Conservation (phyloP, 2,329 filamentous ascomycete species). For the Phaeosphaeriaceae sp. region DNA sequence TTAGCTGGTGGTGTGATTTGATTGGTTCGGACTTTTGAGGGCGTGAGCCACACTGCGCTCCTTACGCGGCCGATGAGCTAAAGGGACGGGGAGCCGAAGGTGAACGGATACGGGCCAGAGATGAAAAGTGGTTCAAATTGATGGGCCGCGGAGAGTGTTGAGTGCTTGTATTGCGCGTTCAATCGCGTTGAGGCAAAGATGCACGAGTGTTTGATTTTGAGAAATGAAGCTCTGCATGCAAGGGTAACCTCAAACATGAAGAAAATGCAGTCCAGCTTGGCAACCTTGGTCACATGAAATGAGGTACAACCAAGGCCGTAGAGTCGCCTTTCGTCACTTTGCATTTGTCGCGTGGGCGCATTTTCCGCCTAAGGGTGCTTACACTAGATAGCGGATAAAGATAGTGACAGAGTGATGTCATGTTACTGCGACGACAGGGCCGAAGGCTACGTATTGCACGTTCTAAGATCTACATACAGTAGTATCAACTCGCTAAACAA, state of each 20-base stretch:
- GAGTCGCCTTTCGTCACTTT: slow-evolving; percentile 8
- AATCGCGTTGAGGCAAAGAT: background rate
- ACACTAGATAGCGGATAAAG: background rate
- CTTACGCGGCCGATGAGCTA: slow-evolving; percentile 1
- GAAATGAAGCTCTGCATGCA: slow-evolving; percentile 4
- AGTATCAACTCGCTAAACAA: background rate
- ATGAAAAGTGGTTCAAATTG: slow-evolving; percentile 10
- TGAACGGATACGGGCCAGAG: background rate
- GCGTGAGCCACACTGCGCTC: slow-evolving; percentile 7
- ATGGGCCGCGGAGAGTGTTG: background rate
- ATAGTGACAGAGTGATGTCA: slow-evolving; percentile 13
- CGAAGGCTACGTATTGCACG: background rate
- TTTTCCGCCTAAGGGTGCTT: slow-evolving; percentile 1
- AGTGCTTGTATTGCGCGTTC: slow-evolving; percentile 2
- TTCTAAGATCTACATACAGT: too few relatives aligned
- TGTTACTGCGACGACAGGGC: slow-evolving; percentile 6
- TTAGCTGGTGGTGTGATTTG: background rate
- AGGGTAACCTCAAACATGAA: background rate
- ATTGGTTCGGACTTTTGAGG: slow-evolving; percentile 5
- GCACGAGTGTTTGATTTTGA: background rate
- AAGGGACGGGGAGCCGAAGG: too few relatives aligned
- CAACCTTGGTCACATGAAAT: too few relatives aligned
- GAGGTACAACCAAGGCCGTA: background rate
- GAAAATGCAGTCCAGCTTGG: too few relatives aligned
- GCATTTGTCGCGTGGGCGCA: slow-evolving; percentile 13